Percentiles rank a stretch among this genome's conserved stretches.
Conservation (phyloP, 2,329 filamentous ascomycete species). For the Dendrostoma leiphaemia region DNA sequence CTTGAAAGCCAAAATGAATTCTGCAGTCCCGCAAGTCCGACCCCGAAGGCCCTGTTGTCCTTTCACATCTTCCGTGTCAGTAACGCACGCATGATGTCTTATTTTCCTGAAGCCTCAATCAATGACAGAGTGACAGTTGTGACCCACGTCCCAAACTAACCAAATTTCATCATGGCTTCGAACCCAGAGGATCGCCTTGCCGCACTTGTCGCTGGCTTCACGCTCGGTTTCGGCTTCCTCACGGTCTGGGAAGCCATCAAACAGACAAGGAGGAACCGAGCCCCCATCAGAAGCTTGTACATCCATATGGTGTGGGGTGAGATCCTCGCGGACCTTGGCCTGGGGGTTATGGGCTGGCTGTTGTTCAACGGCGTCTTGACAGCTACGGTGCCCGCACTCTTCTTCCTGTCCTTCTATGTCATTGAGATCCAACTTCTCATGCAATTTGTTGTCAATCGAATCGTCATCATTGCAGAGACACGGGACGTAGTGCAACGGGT, state of each 20-base stretch:
- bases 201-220: too few species aligned
- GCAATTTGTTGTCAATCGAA: conserved; percentile 56
- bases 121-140: too few species aligned
- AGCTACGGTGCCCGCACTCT: conserved; percentile 16
- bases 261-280: conserved; percentile 37
- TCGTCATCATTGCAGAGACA: conserved; percentile 45
- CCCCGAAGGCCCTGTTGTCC: too few species aligned
- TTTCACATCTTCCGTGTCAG: too few species aligned
- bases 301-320: conserved; percentile 47
- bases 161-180: too few species aligned
- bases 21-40: too few species aligned
- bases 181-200: too few species aligned
- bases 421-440: conserved; percentile 49
- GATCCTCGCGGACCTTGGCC: conserved; percentile 35
- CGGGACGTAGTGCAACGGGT: conserved; percentile 34
- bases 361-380: conserved; percentile 34
- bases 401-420: conserved; percentile 39
- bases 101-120: too few species aligned
- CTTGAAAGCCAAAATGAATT: too few species aligned
- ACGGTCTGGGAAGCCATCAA: conserved; percentile 39
- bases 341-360: conserved; percentile 38
- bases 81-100: too few species aligned
- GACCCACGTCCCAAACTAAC: too few species aligned
- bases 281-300: conserved; percentile 31
- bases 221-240: conserved; percentile 40